Evolutionary conservation across 495 filamentous ascomycete genomes (phyloP).

Genomic region (Letharia lupina): DNA sequence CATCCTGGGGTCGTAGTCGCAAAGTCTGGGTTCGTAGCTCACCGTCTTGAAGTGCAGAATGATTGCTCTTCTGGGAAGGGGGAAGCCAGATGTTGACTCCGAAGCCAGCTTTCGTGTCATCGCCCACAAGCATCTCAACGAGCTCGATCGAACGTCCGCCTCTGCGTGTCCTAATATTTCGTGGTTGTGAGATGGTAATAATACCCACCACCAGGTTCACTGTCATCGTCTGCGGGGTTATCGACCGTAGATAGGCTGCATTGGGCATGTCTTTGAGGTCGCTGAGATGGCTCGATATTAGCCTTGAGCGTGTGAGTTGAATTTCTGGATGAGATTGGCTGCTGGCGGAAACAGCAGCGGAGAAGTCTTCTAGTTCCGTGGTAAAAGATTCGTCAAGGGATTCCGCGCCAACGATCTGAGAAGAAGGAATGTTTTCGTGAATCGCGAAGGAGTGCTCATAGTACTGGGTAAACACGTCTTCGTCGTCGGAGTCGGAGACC

Average conservation of each 20-base stretch:
- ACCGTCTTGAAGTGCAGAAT: constrained; percentile 23
- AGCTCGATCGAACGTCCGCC: constrained; percentile 44
- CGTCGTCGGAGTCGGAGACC: constrained; percentile 19
- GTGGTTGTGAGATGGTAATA: constrained; percentile 58
- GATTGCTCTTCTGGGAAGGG: constrained; percentile 21
- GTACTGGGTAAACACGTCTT: constrained; percentile 49
- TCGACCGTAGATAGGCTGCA: constrained; percentile 55
- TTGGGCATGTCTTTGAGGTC: constrained; percentile 64
- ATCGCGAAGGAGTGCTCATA: constrained; percentile 65
- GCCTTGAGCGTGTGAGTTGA: constrained; percentile 18
- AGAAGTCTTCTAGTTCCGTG: constrained; percentile 28
- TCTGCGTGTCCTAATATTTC: constrained; percentile 45
- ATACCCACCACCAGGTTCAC: constrained; percentile 72
- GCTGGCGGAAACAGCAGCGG: constrained; percentile 22
- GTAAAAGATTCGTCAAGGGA: constrained; percentile 15
- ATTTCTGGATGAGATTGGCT: constrained; percentile 18
- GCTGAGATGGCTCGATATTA: constrained; percentile 37
- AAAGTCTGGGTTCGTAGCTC: constrained; percentile 38
- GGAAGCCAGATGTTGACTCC: constrained; percentile 76
- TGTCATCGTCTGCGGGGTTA: constrained; percentile 70
- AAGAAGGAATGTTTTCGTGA: constrained; percentile 49
- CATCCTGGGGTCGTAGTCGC: constrained; percentile 56
- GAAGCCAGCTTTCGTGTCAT: constrained; percentile 79
- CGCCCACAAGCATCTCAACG: constrained; percentile 72
- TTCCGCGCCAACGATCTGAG: constrained; percentile 34